Evolutionary conservation across 495 filamentous ascomycete species (phyloP), one percentile per base, ranked within the genome.

Genomic region (Trichoderma gamsii): DNA sequence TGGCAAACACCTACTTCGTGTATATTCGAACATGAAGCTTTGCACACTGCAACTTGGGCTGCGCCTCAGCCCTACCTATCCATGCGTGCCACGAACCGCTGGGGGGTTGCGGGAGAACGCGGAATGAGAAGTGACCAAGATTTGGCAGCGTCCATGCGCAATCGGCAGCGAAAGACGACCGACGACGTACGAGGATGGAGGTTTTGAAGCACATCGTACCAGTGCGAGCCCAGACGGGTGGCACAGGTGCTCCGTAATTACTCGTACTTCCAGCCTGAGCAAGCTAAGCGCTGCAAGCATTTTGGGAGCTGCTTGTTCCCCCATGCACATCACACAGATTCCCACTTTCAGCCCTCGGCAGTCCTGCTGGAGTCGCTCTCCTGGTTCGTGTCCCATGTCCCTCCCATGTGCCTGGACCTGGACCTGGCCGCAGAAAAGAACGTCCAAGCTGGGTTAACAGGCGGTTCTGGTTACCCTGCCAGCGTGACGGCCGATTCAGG

Each of bases 181-280:
- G 56, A 32, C 56, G 56, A 61, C 27, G 56, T 25, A 61, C 56
- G 56, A 61, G 16, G 56, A 61, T 61, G 56, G 56, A 27, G 56
- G 56, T 29, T 29, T 61, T 61, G 6, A 13, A 29, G 56, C 23
- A 61, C 23, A 61, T 29, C 23, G 56, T 1, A 29, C 56, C 12
- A n/a, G 56, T 61, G 56, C 56, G 23, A 32, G 23, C 12, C 56
- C 23, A 61, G 27, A 32, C 27, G 2, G 7, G 35, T 38, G 35
- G 35, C 35, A 38, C 35, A 38, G 21, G 51, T 11, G 9, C 51
- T 61, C 56, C 56, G 56, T 61, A 38, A 38, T 38, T 38, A 38
- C 35, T 38, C 35, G 35, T 38, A 38, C 35, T 38, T 38, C 35
- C 35, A 38, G 35, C 29, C 29, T 29, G 29, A 29, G 29, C 29